Evolutionary conservation across 139 green algal genomes (phyloP).

Genomic region (Micractinium sp.): DNA sequence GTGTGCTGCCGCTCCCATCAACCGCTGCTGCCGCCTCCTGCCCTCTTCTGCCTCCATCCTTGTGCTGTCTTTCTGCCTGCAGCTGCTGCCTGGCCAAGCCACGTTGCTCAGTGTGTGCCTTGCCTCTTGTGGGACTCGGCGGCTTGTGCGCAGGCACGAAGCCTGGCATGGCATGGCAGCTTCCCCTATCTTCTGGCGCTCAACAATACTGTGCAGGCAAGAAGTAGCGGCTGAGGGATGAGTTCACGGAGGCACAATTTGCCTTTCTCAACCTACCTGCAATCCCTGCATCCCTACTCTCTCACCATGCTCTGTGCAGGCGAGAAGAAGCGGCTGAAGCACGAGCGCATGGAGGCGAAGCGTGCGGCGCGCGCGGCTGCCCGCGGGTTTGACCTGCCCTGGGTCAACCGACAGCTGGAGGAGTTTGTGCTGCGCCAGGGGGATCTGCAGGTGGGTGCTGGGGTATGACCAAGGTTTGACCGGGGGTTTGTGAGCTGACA

Average conservation of each 20-base stretch:
- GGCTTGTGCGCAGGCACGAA: no score
- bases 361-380: slow-evolving; percentile 48
- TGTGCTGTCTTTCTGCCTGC: no score
- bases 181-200: no score
- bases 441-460: slow-evolving; percentile 49
- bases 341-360: slow-evolving; percentile 45
- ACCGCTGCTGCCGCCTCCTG: no score
- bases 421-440: slow-evolving; percentile 44
- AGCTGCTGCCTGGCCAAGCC: no score
- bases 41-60: no score
- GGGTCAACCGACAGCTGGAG: slow-evolving; percentile 54
- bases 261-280: no score
- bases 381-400: slow-evolving; percentile 54
- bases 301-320: slow-evolving; percentile 20
- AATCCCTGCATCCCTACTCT: background rate
- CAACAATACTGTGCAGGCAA: background rate
- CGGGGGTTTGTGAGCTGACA: background rate
- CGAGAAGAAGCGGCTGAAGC: slow-evolving; percentile 46
- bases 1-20: no score
- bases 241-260: background rate
- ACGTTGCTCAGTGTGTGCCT: no score
- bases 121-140: no score
- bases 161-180: no score
- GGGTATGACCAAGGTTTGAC: background rate
- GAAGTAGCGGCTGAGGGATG: background rate